Evolutionary conservation across 2,329 filamentous ascomycete genomes (phyloP), one percentile per base, ranked within the genome.

Genomic region (Tolypocladium tropicale): DNA sequence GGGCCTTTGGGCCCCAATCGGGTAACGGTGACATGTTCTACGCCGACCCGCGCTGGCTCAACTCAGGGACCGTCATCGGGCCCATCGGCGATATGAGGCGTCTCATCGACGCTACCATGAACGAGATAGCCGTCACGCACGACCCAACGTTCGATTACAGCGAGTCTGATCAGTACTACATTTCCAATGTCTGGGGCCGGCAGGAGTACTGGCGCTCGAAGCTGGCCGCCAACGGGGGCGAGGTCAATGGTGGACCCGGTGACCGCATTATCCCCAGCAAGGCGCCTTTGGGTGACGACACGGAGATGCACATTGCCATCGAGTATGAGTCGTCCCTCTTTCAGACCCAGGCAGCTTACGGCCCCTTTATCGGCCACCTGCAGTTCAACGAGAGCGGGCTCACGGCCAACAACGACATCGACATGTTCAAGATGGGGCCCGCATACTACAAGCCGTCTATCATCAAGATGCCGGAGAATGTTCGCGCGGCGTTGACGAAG

Each of bases 1-100:
- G 65, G 7, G 61, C 68, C 1, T 76, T 74, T 58, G 74, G 74
- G 3, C 65, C 68, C 10, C 60, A 69, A 34, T 67, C 66, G 3
- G 69, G 70, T 46, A 64, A 63, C 12, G 69, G 70, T 10, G 64
- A 67, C 4, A 62, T 67, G 54, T 43, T 55, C 18, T 63, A 63
- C 41, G 64, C 65, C n/a, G 68, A 72, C 34, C 70, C 74, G 9
- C 68, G 69, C 23, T 77, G 69, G 67, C 65, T 77, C 36, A 77
- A 77, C 63, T 77, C 74, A 5, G 75, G 75, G n/a, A 75, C 74
- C 18, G 68, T 76, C 30, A 74, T 77, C 51, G 75, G 72, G 1
- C 73, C 73, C 1, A 59, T 72, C 21, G 62, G 60, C 6, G 66
- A 70, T 28, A 7, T 70, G 55, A 64, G 60, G 53, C 60, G 57